Percentiles rank a stretch among this genome's conserved stretches.
These are phyloP conservation scores for Barnettozyma sp. DNA, from an alignment of 805 yeast genomes.

Conservation along the genomic window DNA sequence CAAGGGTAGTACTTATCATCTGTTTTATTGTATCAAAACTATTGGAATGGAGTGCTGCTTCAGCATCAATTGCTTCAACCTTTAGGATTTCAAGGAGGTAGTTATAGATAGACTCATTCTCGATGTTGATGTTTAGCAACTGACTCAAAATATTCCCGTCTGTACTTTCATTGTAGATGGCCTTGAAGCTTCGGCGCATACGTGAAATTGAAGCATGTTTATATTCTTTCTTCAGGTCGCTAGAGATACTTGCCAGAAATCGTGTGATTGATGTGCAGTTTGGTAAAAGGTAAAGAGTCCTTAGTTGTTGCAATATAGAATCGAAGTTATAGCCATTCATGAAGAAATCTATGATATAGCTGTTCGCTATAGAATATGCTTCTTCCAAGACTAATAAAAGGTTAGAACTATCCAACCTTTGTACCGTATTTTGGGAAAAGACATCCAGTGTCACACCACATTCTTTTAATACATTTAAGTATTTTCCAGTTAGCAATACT, in stretches of 20 bases:
- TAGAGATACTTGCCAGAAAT: constrained; percentile 43
- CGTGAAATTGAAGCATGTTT: constrained; percentile 26
- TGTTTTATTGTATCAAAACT: constrained; percentile 38
- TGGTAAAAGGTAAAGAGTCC: constrained; percentile 50
- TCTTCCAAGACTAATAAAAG: constrained; percentile 49
- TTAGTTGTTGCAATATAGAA: constrained; percentile 41
- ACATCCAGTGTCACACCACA: constrained; percentile 40
- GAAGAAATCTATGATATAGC: constrained; percentile 47
- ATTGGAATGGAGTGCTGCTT: constrained; percentile 39
- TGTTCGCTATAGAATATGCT: constrained; percentile 65
- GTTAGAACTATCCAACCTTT: constrained; percentile 33
- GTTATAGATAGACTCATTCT: constrained; percentile 31
- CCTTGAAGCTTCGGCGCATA: constrained; percentile 28
- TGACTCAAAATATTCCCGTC: constrained; percentile 22
- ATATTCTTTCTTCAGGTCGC: constrained; percentile 44
- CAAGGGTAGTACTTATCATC: constrained; percentile 37
- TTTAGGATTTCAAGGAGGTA: constrained; percentile 46
- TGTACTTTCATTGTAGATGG: constrained; percentile 9
- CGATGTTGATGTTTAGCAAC: constrained; percentile 33
- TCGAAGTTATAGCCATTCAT: constrained; percentile 53
- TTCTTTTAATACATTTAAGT: constrained; percentile 61
- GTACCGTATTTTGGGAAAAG: constrained; percentile 23
- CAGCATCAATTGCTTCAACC: constrained; percentile 49
- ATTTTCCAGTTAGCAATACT: constrained; percentile 78
- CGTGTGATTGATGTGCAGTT: constrained; percentile 43